Conservation (phyloP, 805 yeast species). For the Candida orba region DNA sequence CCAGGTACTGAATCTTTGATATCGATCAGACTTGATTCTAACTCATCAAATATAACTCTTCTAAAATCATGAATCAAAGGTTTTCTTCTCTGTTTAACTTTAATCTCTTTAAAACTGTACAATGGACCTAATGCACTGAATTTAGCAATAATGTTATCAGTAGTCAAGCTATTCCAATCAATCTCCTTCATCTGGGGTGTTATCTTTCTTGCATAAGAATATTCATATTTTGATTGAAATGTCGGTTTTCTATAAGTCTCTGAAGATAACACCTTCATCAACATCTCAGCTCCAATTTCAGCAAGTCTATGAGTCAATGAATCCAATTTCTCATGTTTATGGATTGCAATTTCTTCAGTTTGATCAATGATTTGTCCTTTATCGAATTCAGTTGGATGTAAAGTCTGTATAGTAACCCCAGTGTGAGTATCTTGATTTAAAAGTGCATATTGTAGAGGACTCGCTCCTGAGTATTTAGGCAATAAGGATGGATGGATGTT, state of each 20-base stretch:
- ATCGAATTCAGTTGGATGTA: constrained; percentile 86
- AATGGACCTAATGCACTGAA: constrained; percentile 51
- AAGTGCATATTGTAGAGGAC: constrained; percentile 80
- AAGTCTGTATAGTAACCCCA: constrained; percentile 85
- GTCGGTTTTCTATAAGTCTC: constrained; percentile 20
- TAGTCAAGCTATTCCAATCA: constrained; percentile 35
- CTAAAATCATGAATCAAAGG: constrained; percentile 25
- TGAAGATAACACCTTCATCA: constrained; percentile 37
- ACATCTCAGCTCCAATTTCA: constrained; percentile 49
- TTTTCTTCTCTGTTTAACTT: constrained; percentile 27
- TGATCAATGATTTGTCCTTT: constrained; percentile 64
- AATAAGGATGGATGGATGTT: constrained; percentile 91
- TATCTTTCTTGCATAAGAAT: constrained; percentile 55
- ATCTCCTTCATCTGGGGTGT: constrained; percentile 34
- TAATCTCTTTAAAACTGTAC: constrained; percentile 35
- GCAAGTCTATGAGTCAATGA: constrained; percentile 49
- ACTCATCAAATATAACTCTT: constrained; percentile 43
- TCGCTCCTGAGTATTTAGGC: constrained; percentile 79
- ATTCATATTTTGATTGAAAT: constrained; percentile 24
- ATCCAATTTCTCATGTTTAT: constrained; percentile 34
- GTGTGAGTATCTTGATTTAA: constrained; percentile 54
- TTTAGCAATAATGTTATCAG: constrained; percentile 34
- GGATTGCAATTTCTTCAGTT: constrained; percentile 36
- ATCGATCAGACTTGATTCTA: background rate
- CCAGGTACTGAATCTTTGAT: constrained; percentile 19